A percentile compares a stretch with the other conserved stretches of the same genome.
These are phyloP conservation scores for Asterionellopsis glacialis DNA, from an alignment of 108 stramenopile genomes.

Conservation along the genomic window DNA sequence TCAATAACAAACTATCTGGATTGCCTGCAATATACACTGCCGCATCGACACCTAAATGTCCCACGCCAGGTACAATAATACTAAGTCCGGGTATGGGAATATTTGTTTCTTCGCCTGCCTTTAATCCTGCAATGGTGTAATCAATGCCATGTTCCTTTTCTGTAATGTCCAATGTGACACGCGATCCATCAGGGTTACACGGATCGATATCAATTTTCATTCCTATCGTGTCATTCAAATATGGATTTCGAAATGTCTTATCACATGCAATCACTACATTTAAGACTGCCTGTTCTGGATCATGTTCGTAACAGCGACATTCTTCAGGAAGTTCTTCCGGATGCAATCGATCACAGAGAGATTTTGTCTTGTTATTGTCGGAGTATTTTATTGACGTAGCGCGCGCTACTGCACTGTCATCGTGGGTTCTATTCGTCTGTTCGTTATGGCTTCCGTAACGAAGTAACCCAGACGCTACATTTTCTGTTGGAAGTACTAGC, in stretches of 20 bases:
- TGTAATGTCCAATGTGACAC: constrained; percentile 26
- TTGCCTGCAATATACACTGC: constrained; percentile 37
- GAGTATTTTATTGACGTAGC: neutral
- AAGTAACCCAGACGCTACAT: too few species aligned
- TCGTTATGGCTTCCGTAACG: too few species aligned
- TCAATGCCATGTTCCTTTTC: constrained; percentile 34
- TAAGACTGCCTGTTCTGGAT: constrained; percentile 15
- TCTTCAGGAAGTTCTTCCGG: constrained; percentile 32
- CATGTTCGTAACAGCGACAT: constrained; percentile 21
- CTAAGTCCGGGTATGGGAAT: constrained; percentile 39
- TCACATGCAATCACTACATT: constrained; percentile 32
- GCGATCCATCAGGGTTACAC: constrained; percentile 32
- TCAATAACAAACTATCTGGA: constrained; percentile 26
- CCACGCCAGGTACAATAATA: constrained; percentile 27
- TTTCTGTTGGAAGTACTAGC: too few species aligned
- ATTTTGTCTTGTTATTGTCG: constrained; percentile 6
- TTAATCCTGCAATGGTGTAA: constrained; percentile 23
- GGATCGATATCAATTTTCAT: constrained; percentile 44
- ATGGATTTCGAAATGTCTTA: constrained; percentile 21
- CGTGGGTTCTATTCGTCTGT: too few species aligned
- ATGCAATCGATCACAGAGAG: constrained; percentile 31
- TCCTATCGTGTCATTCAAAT: constrained; percentile 44
- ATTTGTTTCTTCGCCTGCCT: constrained; percentile 31
- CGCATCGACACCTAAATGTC: constrained; percentile 34
- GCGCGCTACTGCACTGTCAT: too few species aligned